These are phyloP conservation scores for Przewalskia tangutica DNA, from an alignment of 257 asterid species.

Conservation along the genomic window DNA sequence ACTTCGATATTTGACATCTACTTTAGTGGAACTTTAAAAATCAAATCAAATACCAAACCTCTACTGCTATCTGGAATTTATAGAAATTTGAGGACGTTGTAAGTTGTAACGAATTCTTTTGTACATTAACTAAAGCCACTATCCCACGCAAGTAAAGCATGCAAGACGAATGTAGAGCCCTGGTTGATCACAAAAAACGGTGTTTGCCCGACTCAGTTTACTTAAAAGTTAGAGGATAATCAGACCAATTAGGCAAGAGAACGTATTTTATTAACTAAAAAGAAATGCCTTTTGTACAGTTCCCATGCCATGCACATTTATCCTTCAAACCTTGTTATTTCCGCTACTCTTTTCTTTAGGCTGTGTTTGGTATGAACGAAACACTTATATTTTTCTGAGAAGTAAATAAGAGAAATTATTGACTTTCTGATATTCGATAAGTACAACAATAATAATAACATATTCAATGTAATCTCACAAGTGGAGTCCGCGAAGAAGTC, in stretches of 20 bases:
- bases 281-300: background rate
- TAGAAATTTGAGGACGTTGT: too few species aligned
- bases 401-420: too few species aligned
- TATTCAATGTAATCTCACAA: too few species aligned
- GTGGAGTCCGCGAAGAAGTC: too few species aligned
- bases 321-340: background rate
- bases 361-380: background rate
- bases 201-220: background rate
- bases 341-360: background rate
- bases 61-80: too few species aligned
- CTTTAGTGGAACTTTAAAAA: too few species aligned
- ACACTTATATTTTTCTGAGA: too few species aligned
- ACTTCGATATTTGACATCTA: too few species aligned
- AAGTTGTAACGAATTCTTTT: background rate
- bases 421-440: background rate
- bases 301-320: constrained; percentile 2
- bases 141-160: background rate
- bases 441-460: background rate
- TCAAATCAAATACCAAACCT: too few species aligned
- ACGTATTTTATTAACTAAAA: background rate
- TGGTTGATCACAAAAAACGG: background rate
- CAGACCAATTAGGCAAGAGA: background rate
- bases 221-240: background rate
- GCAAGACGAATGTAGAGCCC: background rate
- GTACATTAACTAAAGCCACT: background rate